Evolutionary conservation across 176 grass and related monocot genomes (phyloP).

Genomic region (Oryza rufipogon): DNA sequence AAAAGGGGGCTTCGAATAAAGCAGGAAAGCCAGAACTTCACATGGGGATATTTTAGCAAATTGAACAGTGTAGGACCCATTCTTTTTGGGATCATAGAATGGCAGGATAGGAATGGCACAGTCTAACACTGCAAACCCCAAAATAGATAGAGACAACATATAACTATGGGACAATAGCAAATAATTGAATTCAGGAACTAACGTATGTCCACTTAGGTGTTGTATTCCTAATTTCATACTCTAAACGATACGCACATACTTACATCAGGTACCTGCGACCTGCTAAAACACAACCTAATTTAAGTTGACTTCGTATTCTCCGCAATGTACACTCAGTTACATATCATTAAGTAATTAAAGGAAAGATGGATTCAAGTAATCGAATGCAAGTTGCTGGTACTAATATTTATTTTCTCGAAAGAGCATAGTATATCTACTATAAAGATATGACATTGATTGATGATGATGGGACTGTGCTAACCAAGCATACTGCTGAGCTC

Average conservation of each 20-base stretch:
- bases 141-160: slow-evolving; percentile 13
- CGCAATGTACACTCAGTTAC: not conserved
- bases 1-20: slow-evolving; percentile 37
- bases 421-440: slow-evolving; percentile 10
- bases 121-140: not conserved
- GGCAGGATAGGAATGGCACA: slow-evolving; percentile 25
- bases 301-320: slow-evolving; percentile 10
- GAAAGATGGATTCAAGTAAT: slow-evolving; percentile 11
- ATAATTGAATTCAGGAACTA: slow-evolving; percentile 35
- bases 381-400: slow-evolving; percentile 16
- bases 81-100: slow-evolving; percentile 33
- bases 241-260: slow-evolving; percentile 4
- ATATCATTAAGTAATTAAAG: slow-evolving; percentile 31
- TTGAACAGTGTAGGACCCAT: slow-evolving; percentile 26
- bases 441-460: slow-evolving; percentile 25
- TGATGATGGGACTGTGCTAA: slow-evolving; percentile 29
- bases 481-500: slow-evolving; percentile 73
- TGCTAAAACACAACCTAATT: slow-evolving; percentile 34
- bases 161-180: slow-evolving; percentile 6
- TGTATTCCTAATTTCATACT: slow-evolving; percentile 6
- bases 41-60: slow-evolving; percentile 39
- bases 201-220: slow-evolving; percentile 17
- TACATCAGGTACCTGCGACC: not conserved
- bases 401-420: not conserved
- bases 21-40: slow-evolving; percentile 32